Percentiles rank a stretch among this genome's conserved stretches.
Conservation (phyloP, 2,329 filamentous ascomycete genomes). For the Metarhizium rileyi region DNA sequence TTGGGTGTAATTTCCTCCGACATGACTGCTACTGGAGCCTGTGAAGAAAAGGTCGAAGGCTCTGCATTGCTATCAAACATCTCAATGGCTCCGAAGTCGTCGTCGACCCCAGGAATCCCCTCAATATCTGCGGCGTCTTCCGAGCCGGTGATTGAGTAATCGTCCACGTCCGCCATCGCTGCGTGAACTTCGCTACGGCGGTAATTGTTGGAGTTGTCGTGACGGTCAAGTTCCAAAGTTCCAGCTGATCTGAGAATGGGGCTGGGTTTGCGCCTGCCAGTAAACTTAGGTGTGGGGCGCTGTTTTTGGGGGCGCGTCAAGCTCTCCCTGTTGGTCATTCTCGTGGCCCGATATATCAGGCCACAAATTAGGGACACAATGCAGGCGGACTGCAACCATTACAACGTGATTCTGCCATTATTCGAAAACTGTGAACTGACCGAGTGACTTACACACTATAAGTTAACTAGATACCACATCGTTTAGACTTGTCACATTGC, state of each 20-base stretch:
- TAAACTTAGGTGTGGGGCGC: constrained; percentile 17
- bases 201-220: neutral
- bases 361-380: no score
- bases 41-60: constrained; percentile 21
- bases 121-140: constrained; percentile 14
- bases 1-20: constrained; percentile 12
- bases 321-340: neutral
- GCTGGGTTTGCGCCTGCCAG: constrained; percentile 6
- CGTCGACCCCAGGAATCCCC: constrained; percentile 15
- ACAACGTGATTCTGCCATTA: no score
- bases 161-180: constrained; percentile 15
- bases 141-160: constrained; percentile 14
- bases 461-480: no score
- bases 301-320: constrained; percentile 7
- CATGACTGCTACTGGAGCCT: constrained; percentile 23
- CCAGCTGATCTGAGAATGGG: neutral
- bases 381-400: no score
- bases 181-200: constrained; percentile 4
- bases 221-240: neutral
- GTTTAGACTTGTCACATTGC: no score
- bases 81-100: constrained; percentile 26
- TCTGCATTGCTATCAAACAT: constrained; percentile 29
- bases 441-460: no score
- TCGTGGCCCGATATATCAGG: constrained; percentile 14
- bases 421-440: no score